Percentiles rank a stretch among this genome's conserved stretches.
Evolutionary conservation across 192 early-diverging fungal genomes (phyloP).

Genomic region (Phlyctochytrium arcticum): DNA sequence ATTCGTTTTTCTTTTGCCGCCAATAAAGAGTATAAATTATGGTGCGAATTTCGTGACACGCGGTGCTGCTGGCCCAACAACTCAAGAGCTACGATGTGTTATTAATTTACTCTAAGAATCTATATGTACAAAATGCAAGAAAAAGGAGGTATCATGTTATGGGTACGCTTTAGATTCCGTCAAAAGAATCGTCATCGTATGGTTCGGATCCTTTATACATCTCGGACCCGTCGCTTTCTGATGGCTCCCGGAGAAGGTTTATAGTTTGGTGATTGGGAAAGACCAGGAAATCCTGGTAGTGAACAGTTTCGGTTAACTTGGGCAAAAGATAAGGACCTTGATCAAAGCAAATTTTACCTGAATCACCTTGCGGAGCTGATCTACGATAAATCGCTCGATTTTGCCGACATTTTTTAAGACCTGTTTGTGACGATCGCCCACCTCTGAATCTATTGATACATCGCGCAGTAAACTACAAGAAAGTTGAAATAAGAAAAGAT

Average conservation of each 20-base stretch:
- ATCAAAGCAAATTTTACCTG: constrained; percentile 17
- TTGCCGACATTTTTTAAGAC: constrained; percentile 61
- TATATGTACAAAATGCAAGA: no score
- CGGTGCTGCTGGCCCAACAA: no score
- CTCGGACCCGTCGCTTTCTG: background rate
- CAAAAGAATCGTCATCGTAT: background rate
- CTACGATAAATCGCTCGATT: constrained; percentile 49
- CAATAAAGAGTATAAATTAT: no score
- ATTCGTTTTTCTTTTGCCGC: no score
- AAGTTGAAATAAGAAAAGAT: background rate
- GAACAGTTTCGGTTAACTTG: constrained; percentile 21
- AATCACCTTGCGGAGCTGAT: constrained; percentile 31
- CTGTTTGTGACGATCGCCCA: constrained; percentile 50
- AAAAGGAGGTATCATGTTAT: no score
- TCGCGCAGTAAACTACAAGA: constrained; percentile 48
- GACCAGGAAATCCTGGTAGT: constrained; percentile 36
- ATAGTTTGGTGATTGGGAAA: constrained; percentile 48
- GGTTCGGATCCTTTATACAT: background rate
- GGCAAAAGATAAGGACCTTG: constrained; percentile 1
- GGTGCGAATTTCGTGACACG: no score
- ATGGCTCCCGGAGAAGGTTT: constrained; percentile 10
- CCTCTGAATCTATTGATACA: constrained; percentile 55
- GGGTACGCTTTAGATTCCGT: no score
- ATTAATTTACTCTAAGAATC: no score
- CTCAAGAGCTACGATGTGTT: no score